These are phyloP conservation scores for Coelastrella sp. DNA, from an alignment of 139 green algal genomes.

Conservation along the genomic window DNA sequence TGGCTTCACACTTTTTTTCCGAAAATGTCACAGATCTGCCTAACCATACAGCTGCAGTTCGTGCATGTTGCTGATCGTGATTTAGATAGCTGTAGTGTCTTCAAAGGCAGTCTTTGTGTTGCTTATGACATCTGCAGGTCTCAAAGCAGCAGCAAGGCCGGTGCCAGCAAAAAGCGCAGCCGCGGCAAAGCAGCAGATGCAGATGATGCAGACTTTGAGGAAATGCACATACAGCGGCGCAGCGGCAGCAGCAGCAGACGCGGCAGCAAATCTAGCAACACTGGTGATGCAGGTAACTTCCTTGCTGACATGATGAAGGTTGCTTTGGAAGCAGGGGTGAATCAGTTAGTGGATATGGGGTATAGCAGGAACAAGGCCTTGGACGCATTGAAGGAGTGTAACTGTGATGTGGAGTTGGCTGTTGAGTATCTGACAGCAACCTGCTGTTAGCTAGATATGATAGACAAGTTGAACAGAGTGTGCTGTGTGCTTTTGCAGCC, in stretches of 20 bases:
- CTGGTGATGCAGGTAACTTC: not conserved
- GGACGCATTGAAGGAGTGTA: slow-evolving; percentile 75
- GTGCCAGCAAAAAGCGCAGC: slow-evolving; percentile 5
- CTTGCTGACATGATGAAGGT: slow-evolving; percentile 32
- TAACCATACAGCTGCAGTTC: no score
- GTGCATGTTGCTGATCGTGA: not conserved
- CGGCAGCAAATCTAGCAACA: not conserved
- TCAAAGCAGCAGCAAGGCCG: not conserved
- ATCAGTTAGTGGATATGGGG: slow-evolving; percentile 70
- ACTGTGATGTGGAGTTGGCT: slow-evolving; percentile 65
- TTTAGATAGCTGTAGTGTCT: not conserved
- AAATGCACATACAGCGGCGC: not conserved
- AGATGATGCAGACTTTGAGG: slow-evolving; percentile 35
- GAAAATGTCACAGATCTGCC: no score
- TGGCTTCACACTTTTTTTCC: no score
- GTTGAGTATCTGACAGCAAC: slow-evolving; percentile 72
- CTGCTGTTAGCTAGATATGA: slow-evolving; percentile 43
- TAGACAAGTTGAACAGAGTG: no score
- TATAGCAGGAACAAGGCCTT: slow-evolving; percentile 70
- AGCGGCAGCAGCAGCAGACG: not conserved
- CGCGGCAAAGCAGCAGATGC: slow-evolving; percentile 19
- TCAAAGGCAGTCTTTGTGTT: not conserved
- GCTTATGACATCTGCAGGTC: not conserved
- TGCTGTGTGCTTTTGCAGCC: no score
- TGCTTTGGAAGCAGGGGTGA: slow-evolving; percentile 42